These are phyloP conservation scores for Vicia sativa DNA, from an alignment of 306 rosid species.

Conservation along the genomic window DNA sequence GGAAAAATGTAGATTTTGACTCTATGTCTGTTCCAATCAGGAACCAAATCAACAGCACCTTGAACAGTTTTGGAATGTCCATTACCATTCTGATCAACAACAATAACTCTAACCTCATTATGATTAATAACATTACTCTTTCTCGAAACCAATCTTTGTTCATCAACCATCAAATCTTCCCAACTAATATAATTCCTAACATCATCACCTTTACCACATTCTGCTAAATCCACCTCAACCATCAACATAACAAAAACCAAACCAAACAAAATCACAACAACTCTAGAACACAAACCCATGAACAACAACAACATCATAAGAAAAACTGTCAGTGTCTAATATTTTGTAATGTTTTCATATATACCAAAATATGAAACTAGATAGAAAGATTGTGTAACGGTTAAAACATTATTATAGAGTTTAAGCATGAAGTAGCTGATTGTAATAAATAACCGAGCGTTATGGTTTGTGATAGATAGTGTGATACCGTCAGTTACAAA, in stretches of 20 bases:
- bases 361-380: not conserved
- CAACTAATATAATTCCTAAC: conserved; percentile 59
- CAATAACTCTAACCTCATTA: conserved; percentile 44
- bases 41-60: conserved; percentile 86
- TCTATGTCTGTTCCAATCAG: conserved; percentile 55
- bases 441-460: conserved; percentile 65
- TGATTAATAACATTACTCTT: not conserved
- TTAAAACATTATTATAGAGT: conserved; percentile 35
- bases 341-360: conserved; percentile 1
- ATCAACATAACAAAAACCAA: conserved; percentile 37
- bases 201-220: conserved; percentile 11
- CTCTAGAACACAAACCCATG: conserved; percentile 24
- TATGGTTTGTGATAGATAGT: not conserved
- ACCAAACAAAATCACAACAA: conserved; percentile 34
- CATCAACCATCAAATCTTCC: conserved; percentile 76
- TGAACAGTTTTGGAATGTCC: conserved; percentile 84
- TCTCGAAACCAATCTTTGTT: conserved; percentile 26
- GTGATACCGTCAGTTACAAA: conserved; percentile 30
- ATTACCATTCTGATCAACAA: conserved; percentile 62
- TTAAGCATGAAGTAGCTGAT: conserved; percentile 55
- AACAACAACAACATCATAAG: conserved; percentile 25
- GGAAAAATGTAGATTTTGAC: conserved; percentile 79
- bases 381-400: conserved; percentile 39
- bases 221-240: conserved; percentile 42
- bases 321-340: not conserved